These are phyloP conservation scores for Obba rivulosa DNA, from an alignment of 768 basidiomycete species.

Conservation along the genomic window DNA sequence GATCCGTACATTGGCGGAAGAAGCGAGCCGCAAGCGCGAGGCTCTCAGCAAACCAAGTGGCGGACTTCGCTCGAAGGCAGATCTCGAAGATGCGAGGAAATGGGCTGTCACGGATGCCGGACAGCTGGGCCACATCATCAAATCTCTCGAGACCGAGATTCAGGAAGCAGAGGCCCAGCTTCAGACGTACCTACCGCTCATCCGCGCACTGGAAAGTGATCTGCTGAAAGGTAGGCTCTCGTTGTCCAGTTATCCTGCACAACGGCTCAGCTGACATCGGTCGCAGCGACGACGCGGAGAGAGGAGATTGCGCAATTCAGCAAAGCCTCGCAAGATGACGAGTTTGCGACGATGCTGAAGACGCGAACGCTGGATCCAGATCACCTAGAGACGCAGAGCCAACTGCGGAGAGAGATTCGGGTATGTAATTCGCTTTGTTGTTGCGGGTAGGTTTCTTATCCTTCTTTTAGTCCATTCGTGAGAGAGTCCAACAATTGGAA, in stretches of 20 bases:
- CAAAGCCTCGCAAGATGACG: conserved; percentile 71
- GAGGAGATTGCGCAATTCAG: conserved; percentile 82
- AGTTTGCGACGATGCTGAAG: conserved; percentile 51
- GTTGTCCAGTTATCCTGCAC: background rate
- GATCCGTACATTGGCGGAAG: background rate
- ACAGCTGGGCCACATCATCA: conserved; percentile 45
- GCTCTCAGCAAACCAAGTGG: conserved; percentile 9
- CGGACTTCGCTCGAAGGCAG: conserved; percentile 34
- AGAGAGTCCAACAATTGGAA: conserved; percentile 77
- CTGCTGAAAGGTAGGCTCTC: conserved; percentile 57
- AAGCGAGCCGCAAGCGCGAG: background rate
- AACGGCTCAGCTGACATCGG: background rate
- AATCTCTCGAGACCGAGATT: conserved; percentile 47
- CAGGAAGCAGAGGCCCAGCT: conserved; percentile 33
- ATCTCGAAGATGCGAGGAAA: conserved; percentile 41
- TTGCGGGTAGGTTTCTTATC: conserved; percentile 4
- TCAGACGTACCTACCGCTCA: conserved; percentile 31
- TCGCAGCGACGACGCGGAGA: conserved; percentile 67
- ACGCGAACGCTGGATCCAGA: conserved; percentile 59
- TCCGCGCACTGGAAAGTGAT: conserved; percentile 57
- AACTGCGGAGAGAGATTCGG: conserved; percentile 65
- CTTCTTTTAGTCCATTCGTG: conserved; percentile 50
- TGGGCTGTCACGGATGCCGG: conserved; percentile 51
- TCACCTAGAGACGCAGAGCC: conserved; percentile 75
- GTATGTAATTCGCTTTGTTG: conserved; percentile 34